Conservation (phyloP, 108 stramenopile genomes). For the Chaetoceros muelleri region DNA sequence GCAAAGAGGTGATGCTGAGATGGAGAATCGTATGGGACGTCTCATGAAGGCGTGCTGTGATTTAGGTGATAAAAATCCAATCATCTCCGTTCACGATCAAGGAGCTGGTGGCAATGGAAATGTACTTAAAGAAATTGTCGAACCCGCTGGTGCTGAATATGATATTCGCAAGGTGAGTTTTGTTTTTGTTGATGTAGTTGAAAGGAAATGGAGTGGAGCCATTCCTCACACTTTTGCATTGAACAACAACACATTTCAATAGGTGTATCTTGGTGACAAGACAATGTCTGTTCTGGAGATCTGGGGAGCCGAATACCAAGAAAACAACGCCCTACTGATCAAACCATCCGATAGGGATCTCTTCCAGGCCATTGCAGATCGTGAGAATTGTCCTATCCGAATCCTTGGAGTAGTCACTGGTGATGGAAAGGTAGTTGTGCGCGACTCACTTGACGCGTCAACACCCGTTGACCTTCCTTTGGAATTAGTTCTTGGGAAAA, state of each 20-base stretch:
- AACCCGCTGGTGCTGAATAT: conserved; percentile 92
- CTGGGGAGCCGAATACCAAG: conserved; percentile 99
- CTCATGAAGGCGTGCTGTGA: conserved; percentile 97
- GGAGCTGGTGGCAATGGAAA: conserved; percentile 99
- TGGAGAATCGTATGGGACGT: conserved; percentile 97
- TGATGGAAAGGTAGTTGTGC: conserved; percentile 88
- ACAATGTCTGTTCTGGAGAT: conserved; percentile 95
- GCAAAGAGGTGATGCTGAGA: conserved; percentile 99
- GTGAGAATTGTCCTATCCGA: conserved; percentile 90
- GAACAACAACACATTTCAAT: not conserved
- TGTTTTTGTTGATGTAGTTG: not conserved
- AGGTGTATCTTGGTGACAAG: conserved; percentile 86
- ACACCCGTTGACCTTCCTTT: conserved; percentile 96
- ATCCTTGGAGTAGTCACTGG: conserved; percentile 89
- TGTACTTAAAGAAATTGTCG: conserved; percentile 99
- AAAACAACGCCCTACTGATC: conserved; percentile 95
- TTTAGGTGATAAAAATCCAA: conserved; percentile 92
- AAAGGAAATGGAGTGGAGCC: not conserved
- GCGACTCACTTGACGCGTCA: conserved; percentile 78
- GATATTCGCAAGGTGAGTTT: conserved; percentile 84
- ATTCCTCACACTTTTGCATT: not conserved
- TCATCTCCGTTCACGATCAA: conserved; percentile 95
- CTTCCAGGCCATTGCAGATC: conserved; percentile 75
- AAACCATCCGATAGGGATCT: conserved; percentile 53
- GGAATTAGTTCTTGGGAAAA: conserved; percentile 92